Evolutionary conservation across 1,139 yeast genomes (phyloP).

Genomic region (Petasospora fabianii): DNA sequence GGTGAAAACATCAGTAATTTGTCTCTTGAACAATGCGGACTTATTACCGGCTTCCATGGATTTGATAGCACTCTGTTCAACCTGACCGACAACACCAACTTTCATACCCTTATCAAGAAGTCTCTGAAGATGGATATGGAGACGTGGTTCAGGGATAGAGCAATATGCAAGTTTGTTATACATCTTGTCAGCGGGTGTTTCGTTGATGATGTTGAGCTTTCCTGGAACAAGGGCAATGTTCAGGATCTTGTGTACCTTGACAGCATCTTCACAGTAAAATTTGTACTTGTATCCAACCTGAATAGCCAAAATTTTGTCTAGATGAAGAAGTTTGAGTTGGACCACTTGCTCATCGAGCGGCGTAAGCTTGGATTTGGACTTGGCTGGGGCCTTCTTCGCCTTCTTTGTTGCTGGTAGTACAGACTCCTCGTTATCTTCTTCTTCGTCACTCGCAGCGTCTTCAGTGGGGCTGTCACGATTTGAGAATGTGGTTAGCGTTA

Average conservation of each 20-base stretch:
- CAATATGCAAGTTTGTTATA: conserved; percentile 74
- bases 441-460: conserved; percentile 4
- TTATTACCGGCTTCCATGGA: conserved; percentile 35
- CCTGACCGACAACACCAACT: conserved; percentile 85
- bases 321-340: conserved; percentile 54
- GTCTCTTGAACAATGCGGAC: conserved; percentile 57
- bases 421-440: conserved; percentile 6
- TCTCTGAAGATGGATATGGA: conserved; percentile 72
- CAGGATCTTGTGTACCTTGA: conserved; percentile 56
- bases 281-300: conserved; percentile 92
- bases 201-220: conserved; percentile 44
- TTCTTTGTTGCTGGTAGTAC: conserved; percentile 8
- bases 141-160: conserved; percentile 73
- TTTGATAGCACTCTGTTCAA: conserved; percentile 76
- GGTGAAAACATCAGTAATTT: conserved; percentile 71
- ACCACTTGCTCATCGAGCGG: conserved; percentile 79
- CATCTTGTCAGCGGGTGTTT: conserved; percentile 38
- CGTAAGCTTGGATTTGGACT: conserved; percentile 41
- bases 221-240: conserved; percentile 75
- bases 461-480: background rate
- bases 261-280: conserved; percentile 83
- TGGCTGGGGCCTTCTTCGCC: conserved; percentile 15
- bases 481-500: background rate
- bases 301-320: conserved; percentile 68
- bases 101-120: conserved; percentile 60